Conservation (phyloP, 169 alveolate species). For the Plasmodium knowlesi region DNA sequence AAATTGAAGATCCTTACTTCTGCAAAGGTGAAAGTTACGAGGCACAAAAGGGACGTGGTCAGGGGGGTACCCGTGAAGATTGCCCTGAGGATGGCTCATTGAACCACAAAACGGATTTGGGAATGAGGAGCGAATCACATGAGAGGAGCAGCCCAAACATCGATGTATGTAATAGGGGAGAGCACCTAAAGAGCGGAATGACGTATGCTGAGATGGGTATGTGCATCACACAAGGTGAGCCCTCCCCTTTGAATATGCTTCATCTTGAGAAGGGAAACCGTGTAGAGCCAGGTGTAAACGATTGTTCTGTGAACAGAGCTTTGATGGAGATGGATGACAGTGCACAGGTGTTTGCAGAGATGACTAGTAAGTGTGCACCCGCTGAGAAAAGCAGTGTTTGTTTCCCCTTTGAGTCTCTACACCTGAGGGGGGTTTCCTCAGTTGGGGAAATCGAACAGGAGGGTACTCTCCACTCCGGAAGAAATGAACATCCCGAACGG, state of each 20-base stretch:
- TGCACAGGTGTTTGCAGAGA: background rate
- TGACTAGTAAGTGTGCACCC: background rate
- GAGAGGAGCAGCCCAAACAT: background rate
- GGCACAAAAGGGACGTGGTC: background rate
- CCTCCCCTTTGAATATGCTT: background rate
- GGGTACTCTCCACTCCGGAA: background rate
- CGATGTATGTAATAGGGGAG: background rate
- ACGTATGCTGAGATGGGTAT: background rate
- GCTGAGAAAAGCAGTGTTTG: background rate
- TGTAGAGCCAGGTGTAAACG: background rate
- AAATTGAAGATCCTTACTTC: background rate
- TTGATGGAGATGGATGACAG: background rate
- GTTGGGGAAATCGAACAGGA: background rate
- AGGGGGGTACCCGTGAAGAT: too few species aligned
- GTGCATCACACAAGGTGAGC: background rate
- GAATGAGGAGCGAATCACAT: background rate
- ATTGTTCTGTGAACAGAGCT: too few species aligned
- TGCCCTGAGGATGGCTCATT: background rate
- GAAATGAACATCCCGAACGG: background rate
- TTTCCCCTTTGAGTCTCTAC: background rate
- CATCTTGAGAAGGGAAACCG: background rate
- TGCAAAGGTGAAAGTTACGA: background rate
- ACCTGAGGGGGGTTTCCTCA: background rate
- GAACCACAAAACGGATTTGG: background rate
- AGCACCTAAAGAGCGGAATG: background rate